Conservation (phyloP, 1,284 basidiomycete species). For the Ustilago shanxiensis region DNA sequence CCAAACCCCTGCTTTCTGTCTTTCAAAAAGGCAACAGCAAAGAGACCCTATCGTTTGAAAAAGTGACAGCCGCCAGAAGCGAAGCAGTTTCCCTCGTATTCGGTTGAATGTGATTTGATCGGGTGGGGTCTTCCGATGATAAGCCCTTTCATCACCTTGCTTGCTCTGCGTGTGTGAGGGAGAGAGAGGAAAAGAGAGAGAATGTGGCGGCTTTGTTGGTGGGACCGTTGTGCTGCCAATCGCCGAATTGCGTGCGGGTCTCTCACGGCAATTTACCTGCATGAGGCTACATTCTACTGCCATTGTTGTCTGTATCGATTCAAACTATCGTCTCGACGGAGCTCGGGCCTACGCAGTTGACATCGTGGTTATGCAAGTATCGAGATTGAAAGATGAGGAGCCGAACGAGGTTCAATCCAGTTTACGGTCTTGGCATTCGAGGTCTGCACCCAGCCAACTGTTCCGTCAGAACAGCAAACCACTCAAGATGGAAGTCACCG, state of each 20-base stretch:
- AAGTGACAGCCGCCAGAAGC: conserved; percentile 4
- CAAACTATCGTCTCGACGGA: not conserved
- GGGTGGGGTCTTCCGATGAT: not conserved
- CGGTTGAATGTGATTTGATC: not conserved
- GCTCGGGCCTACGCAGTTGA: no score
- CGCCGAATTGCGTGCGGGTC: not conserved
- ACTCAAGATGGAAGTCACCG: no score
- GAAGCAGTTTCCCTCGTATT: not conserved
- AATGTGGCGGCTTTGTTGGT: no score
- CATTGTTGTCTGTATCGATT: not conserved
- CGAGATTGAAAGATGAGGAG: no score
- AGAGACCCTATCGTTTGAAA: conserved; percentile 1
- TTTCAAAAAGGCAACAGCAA: not conserved
- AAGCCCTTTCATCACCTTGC: not conserved
- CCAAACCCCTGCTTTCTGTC: not conserved
- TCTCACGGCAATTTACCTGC: not conserved
- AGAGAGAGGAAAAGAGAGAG: no score
- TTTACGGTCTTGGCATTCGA: no score
- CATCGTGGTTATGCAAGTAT: no score
- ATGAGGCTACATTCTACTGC: not conserved
- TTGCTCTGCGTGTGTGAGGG: no score
- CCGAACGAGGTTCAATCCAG: no score
- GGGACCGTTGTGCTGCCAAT: no score
- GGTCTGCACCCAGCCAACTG: no score
- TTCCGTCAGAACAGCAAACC: no score